Conservation (phyloP, 2,329 filamentous ascomycete genomes). For the Fusarium drepaniforme region DNA sequence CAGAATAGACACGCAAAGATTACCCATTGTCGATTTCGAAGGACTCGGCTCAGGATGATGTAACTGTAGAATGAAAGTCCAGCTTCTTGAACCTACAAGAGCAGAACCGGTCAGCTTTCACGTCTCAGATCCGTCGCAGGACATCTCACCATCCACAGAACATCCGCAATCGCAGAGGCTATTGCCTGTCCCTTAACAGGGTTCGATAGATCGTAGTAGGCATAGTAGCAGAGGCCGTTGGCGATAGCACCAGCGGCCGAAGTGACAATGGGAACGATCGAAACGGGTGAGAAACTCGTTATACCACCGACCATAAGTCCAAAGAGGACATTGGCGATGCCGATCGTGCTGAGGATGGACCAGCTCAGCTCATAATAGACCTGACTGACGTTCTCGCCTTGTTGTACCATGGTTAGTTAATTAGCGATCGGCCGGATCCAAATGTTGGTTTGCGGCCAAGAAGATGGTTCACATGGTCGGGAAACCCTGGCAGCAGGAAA, state of each 20-base stretch:
- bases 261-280: conserved; percentile 54
- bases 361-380: conserved; percentile 58
- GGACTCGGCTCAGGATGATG: conserved; percentile 63
- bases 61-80: conserved; percentile 63
- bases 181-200: conserved; percentile 43
- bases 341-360: conserved; percentile 59
- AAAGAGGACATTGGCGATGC: conserved; percentile 55
- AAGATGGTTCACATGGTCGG: background rate
- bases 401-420: conserved; percentile 18
- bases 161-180: conserved; percentile 54
- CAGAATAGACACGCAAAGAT: conserved; percentile 68
- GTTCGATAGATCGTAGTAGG: conserved; percentile 49
- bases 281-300: conserved; percentile 53
- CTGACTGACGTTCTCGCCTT: background rate
- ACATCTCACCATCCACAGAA: conserved; percentile 54
- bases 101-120: background rate
- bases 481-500: background rate
- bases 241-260: conserved; percentile 54
- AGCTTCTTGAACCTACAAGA: conserved; percentile 57
- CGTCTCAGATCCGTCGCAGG: background rate
- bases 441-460: background rate
- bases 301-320: conserved; percentile 55
- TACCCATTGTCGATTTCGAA: conserved; percentile 55
- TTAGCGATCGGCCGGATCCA: background rate
- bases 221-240: conserved; percentile 58